Base-by-base conservation (phyloP, 2,329 filamentous ascomycete genomes). In the Neospermospora avenae region DNA sequence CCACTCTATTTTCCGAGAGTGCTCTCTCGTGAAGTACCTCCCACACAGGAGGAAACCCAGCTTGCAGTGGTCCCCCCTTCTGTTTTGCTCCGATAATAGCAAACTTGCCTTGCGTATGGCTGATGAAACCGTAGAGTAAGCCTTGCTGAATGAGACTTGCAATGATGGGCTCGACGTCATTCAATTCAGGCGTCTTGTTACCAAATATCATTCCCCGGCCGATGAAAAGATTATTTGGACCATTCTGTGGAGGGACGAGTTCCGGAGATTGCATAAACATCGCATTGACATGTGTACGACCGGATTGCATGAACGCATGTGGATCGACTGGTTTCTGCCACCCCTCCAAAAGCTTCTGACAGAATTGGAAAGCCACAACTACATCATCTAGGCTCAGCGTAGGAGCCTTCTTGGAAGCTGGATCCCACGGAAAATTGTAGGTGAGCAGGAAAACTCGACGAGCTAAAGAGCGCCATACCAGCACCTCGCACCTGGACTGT, bases 381-480 rank as follows among this genome's bases (percentile, higher is more conserved):
- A 96, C 76, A 69, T 92, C 84, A 4, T 81, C 74, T 4, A 96
- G 79, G 68, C 91, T 86, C 5, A 97, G 78, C 0, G 89, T 90
- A 0, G 91, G 89, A 2, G 91, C 87, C 67, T 82, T 83, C 67
- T 81, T 85, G 3, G 79, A 80, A 37, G 78, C 77, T 61, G 75
- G 80, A 67, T 79, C 81, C 58, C 78, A 79, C 1, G 88, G 88
- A 42, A 85, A 84, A n/a, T 86, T 82, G 64, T 93, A 95, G 16
- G 85, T 89, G 13, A 95, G 79, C 10, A 93, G 76, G 73, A 96
- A 97, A 0, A 87, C 85, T 65, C 86, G 88, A 31, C 92, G 84
- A 18, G 89, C 84, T 6, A 98, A 81, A 1, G 89, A 89, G 14
- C 93, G 86, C 91, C 91, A 96, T 13, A 96, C 84, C 2, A 96